A percentile compares a stretch with the other conserved stretches of the same genome.
Conservation (phyloP, 306 rosid genomes). For the Benincasa hispida region DNA sequence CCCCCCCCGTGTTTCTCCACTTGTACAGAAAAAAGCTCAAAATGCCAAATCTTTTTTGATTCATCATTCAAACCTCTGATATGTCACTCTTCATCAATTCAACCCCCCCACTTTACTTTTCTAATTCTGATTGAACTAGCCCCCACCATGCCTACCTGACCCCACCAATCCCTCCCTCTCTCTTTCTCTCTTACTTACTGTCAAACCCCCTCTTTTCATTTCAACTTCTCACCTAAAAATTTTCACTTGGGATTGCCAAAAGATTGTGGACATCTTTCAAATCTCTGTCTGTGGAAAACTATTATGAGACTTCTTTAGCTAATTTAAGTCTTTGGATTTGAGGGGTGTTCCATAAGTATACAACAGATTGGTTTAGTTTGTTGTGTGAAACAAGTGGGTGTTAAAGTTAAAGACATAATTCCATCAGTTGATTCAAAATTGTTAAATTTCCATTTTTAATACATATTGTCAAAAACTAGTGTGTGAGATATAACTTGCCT, state of each 20-base stretch:
- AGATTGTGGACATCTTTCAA: not conserved
- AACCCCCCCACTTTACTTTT: constrained; percentile 4
- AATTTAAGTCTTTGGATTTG: not conserved
- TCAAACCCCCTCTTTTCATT: not conserved
- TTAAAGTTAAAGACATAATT: not conserved
- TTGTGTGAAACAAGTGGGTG: not conserved
- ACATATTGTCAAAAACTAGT: not conserved
- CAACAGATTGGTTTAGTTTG: not conserved
- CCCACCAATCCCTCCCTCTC: not conserved
- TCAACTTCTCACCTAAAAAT: not conserved
- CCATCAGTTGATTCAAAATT: not conserved
- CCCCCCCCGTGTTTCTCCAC: not conserved
- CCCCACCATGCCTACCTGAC: constrained; percentile 7
- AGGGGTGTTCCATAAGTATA: not conserved
- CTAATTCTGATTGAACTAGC: constrained; percentile 5
- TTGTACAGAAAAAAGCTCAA: not conserved
- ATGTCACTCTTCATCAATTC: constrained; percentile 10
- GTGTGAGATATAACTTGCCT: not conserved
- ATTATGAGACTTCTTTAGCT: not conserved
- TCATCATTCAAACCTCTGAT: constrained; percentile 9
- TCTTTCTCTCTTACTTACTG: constrained; percentile 3
- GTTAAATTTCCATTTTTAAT: not conserved
- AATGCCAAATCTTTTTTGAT: constrained; percentile 4
- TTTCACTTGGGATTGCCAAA: constrained; percentile 7
- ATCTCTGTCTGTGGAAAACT: not conserved